Conservation (phyloP, 768 basidiomycete species). For the Russula sp. region DNA sequence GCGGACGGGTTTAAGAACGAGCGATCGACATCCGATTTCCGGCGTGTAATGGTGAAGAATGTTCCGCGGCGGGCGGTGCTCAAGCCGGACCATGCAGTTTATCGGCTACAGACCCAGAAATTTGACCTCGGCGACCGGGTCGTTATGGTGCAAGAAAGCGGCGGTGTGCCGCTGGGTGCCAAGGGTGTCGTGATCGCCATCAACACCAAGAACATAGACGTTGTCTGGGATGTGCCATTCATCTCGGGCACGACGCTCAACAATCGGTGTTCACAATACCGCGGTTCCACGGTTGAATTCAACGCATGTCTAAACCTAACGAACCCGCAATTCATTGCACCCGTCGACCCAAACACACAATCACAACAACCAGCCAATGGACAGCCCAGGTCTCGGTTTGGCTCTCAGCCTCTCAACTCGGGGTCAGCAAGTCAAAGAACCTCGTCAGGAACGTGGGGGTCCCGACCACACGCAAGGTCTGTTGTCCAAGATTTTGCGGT, state of each 20-base stretch:
- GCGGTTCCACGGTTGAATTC: slow-evolving; percentile 84
- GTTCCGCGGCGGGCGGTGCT: slow-evolving; percentile 91
- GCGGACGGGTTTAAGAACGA: slow-evolving; percentile 61
- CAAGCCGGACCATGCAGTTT: slow-evolving; percentile 86
- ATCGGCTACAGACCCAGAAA: slow-evolving; percentile 82
- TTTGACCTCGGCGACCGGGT: slow-evolving; percentile 92
- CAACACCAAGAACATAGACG: slow-evolving; percentile 83
- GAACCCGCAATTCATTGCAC: slow-evolving; percentile 76
- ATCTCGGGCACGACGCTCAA: slow-evolving; percentile 86
- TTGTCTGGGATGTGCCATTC: slow-evolving; percentile 94
- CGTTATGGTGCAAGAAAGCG: slow-evolving; percentile 93
- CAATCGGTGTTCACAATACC: slow-evolving; percentile 89
- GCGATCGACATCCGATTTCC: slow-evolving; percentile 61
- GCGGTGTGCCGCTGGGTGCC: slow-evolving; percentile 81
- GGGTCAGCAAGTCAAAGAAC: slow-evolving; percentile 48
- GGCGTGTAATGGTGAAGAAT: slow-evolving; percentile 88
- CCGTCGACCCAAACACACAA: slow-evolving; percentile 52
- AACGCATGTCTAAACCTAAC: slow-evolving; percentile 86
- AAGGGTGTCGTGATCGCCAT: slow-evolving; percentile 94
- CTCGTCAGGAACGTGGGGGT: slow-evolving; percentile 62
- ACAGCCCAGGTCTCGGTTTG: slow-evolving; percentile 63
- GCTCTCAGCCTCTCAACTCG: slow-evolving; percentile 57
- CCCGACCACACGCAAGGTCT: slow-evolving; percentile 35
- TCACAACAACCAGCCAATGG: slow-evolving; percentile 39
- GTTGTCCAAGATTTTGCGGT: slow-evolving; percentile 3